Evolutionary conservation across 768 basidiomycete species (phyloP).

Genomic region (Lactifluus piperatus): DNA sequence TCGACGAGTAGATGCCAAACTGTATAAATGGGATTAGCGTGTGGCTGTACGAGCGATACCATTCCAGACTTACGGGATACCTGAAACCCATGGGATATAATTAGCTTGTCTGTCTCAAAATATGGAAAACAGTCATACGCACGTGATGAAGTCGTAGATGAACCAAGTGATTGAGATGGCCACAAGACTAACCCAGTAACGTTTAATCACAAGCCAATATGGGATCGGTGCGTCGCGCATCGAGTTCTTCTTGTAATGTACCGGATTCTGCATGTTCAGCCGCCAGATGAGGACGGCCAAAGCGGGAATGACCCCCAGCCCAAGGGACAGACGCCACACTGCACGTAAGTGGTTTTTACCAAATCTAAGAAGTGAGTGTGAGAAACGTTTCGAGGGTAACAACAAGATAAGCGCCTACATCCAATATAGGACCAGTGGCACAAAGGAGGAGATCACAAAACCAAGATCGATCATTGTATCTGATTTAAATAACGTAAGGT

Average conservation of each 20-base stretch:
- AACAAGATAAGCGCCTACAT: constrained; percentile 44
- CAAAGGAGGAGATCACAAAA: constrained; percentile 72
- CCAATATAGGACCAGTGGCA: constrained; percentile 82
- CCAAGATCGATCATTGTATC: constrained; percentile 83
- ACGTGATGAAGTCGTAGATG: constrained; percentile 75
- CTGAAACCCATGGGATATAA: constrained; percentile 25
- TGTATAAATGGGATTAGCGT: constrained; percentile 22
- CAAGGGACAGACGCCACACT: constrained; percentile 82
- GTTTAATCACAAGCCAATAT: constrained; percentile 63
- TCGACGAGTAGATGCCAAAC: constrained; percentile 79
- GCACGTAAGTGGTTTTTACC: constrained; percentile 72
- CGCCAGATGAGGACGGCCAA: constrained; percentile 81
- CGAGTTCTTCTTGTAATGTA: constrained; percentile 61
- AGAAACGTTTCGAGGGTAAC: not conserved
- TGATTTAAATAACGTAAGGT: constrained; percentile 25
- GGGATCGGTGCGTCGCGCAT: constrained; percentile 73
- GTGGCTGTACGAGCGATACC: not conserved
- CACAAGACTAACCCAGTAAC: constrained; percentile 68
- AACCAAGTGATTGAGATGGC: constrained; percentile 82
- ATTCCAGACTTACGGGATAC: constrained; percentile 46
- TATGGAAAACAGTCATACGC: constrained; percentile 23
- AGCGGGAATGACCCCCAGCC: constrained; percentile 77
- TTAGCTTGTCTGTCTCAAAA: not conserved
- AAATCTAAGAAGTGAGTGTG: constrained; percentile 37
- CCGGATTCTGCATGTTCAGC: constrained; percentile 73